Base-by-base conservation (phyloP, 169 alveolate species). In the Theileria annulata region DNA sequence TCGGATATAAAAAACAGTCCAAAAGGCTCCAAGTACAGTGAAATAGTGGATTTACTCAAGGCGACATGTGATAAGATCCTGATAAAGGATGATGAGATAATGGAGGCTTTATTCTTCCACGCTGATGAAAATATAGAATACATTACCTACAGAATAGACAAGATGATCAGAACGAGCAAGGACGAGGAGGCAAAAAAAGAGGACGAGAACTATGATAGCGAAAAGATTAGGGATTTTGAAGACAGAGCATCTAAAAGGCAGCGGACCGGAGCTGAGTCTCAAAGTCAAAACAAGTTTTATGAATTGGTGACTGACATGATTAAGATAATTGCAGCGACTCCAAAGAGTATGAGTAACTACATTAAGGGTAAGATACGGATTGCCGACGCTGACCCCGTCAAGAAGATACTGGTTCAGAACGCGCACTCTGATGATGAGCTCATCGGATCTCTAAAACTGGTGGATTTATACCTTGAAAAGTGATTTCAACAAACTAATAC, bases 61-160 rank as follows among this genome's bases (percentile, higher is more conserved):
- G 21, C 10, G 63, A 12, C 27, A 3, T 21, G 27, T 17, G 63
- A 54, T 3, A 54, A 54, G 63, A 3, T 54, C 30, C 30, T n/a
- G 30, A 54, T 54, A 3, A n/a, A 17, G 63, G 27, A 54, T 21
- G 27, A 54, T 6, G 63, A 54, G 15, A 17, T 54, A 3, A 17
- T 54, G 30, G 63, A 54, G 63, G 63, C 30, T n/a, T 21, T 54
- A 3, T 54, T 54, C 63, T 54, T 54, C 63, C 63, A 54, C 63
- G 63, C 10, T 21, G 9, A 54, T 21, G 63, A 54, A 17, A 21
- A 54, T 21, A 21, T 21, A 54, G 27, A 54, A 3, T 21, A 17
- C 30, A n/a, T 54, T 21, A 4, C 10, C 23, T 17, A n/a, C 30
- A 21, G 27, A 21, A 3, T 54, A 17, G 15, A n/a, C 30, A 54